These are phyloP conservation scores for Pachysandra terminalis DNA, from an alignment of 164 flowering plant genomes.

Conservation along the genomic window DNA sequence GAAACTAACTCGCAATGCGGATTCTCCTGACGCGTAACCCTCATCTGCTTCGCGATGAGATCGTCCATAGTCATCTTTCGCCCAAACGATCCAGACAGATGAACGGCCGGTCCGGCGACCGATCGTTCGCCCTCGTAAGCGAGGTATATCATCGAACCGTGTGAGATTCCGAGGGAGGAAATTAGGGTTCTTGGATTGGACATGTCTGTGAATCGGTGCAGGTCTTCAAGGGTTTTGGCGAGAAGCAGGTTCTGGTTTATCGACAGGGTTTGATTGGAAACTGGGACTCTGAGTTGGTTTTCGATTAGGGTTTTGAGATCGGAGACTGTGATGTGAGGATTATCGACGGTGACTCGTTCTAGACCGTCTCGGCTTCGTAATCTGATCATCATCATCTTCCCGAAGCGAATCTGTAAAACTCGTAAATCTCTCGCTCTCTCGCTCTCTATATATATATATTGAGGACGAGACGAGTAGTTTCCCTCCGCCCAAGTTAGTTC, in stretches of 20 bases:
- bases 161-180: slow-evolving; percentile 60
- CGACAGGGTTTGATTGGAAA: slow-evolving; percentile 67
- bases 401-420: too few species aligned
- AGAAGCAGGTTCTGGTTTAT: slow-evolving; percentile 67
- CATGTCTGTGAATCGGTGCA: slow-evolving; percentile 73
- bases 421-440: too few species aligned
- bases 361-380: slow-evolving; percentile 87
- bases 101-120: slow-evolving; percentile 48
- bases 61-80: slow-evolving; percentile 96
- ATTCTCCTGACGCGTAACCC: slow-evolving; percentile 71
- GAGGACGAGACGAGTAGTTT: too few species aligned
- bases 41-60: slow-evolving; percentile 81
- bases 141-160: slow-evolving; percentile 76
- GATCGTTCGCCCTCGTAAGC: slow-evolving; percentile 74
- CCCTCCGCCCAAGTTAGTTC: too few species aligned
- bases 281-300: slow-evolving; percentile 65
- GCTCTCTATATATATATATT: too few species aligned
- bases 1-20: slow-evolving; percentile 80
- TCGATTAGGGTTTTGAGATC: slow-evolving; percentile 65
- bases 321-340: slow-evolving; percentile 52
- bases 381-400: slow-evolving; percentile 86
- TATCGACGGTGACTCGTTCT: slow-evolving; percentile 58
- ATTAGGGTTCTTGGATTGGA: slow-evolving; percentile 45
- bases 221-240: slow-evolving; percentile 66
- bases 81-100: slow-evolving; percentile 77